Conservation (phyloP, 352 stramenopile genomes). For the Phytophthora aleatoria region DNA sequence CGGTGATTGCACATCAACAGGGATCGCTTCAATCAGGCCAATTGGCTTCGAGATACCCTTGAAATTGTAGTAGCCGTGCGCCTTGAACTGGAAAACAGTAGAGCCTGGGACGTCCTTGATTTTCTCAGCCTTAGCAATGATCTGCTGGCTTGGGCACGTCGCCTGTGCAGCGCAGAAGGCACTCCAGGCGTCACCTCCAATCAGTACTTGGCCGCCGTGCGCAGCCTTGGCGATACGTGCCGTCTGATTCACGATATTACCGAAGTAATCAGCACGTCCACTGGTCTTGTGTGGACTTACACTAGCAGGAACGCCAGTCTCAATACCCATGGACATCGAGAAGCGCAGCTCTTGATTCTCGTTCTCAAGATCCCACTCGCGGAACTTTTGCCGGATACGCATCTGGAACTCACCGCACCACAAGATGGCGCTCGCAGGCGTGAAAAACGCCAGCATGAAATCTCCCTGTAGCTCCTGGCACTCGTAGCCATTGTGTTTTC, state of each 20-base stretch:
- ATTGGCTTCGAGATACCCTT: conserved; percentile 88
- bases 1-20: conserved; percentile 59
- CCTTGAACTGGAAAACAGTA: conserved; percentile 85
- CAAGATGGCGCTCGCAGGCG: conserved; percentile 76
- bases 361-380: conserved; percentile 74
- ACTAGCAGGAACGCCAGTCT: conserved; percentile 81
- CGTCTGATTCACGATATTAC: conserved; percentile 91
- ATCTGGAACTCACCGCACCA: conserved; percentile 89
- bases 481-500: conserved; percentile 88
- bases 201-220: conserved; percentile 79
- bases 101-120: conserved; percentile 51
- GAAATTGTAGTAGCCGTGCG: conserved; percentile 83
- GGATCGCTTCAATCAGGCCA: conserved; percentile 79
- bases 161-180: conserved; percentile 52
- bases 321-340: conserved; percentile 89
- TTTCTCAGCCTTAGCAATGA: conserved; percentile 48
- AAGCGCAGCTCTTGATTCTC: conserved; percentile 85
- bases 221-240: conserved; percentile 87
- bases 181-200: conserved; percentile 82
- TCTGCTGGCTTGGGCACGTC: conserved; percentile 38
- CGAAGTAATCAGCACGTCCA: conserved; percentile 88
- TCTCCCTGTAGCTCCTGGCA: conserved; percentile 89
- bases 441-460: conserved; percentile 91
- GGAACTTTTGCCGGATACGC: conserved; percentile 77
- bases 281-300: conserved; percentile 90